phyloP scores from a whole-genome alignment of 2,329 filamentous ascomycete genomes.

The Fusarium setosum region DNA sequence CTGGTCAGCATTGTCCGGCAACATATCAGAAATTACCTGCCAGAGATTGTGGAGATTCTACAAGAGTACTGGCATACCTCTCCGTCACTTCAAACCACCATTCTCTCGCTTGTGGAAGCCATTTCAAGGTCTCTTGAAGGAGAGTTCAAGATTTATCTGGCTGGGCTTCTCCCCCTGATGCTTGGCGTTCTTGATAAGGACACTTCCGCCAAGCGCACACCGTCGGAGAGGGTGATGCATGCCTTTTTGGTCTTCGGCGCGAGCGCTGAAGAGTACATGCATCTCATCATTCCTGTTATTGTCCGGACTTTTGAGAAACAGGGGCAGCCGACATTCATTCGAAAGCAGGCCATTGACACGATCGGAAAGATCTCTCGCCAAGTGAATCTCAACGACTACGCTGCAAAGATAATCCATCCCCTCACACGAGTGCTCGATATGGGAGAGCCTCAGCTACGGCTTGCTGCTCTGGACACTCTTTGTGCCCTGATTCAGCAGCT shows the following conservation, averaged over 20 bases:
- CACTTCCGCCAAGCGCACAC: slow-evolving; percentile 76
- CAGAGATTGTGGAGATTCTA: slow-evolving; percentile 85
- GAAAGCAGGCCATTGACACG: slow-evolving; percentile 92
- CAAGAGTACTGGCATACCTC: slow-evolving; percentile 91
- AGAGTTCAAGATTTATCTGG: slow-evolving; percentile 97
- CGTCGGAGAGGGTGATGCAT: slow-evolving; percentile 91
- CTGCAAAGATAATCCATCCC: slow-evolving; percentile 95
- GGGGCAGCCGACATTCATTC: slow-evolving; percentile 80
- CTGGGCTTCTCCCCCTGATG: slow-evolving; percentile 90
- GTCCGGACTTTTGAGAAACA: slow-evolving; percentile 94
- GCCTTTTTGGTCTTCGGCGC: slow-evolving; percentile 96
- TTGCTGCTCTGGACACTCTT: slow-evolving; percentile 90
- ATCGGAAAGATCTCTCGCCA: slow-evolving; percentile 94
- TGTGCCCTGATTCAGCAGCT: slow-evolving; percentile 97
- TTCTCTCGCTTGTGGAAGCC: slow-evolving; percentile 90
- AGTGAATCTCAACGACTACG: slow-evolving; percentile 97
- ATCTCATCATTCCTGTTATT: slow-evolving; percentile 95
- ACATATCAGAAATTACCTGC: slow-evolving; percentile 92
- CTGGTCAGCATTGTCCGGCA: slow-evolving; percentile 95
- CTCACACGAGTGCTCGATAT: slow-evolving; percentile 83
- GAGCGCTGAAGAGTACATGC: slow-evolving; percentile 98
- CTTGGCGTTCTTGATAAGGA: slow-evolving; percentile 93
- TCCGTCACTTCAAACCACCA: slow-evolving; percentile 86
- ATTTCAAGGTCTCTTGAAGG: slow-evolving; percentile 94
- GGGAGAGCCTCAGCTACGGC: slow-evolving; percentile 77